A percentile compares a stretch with the other conserved stretches of the same genome.
Evolutionary conservation across 1,139 yeast genomes (phyloP).

Genomic region (Yamadazyma dushanensis): DNA sequence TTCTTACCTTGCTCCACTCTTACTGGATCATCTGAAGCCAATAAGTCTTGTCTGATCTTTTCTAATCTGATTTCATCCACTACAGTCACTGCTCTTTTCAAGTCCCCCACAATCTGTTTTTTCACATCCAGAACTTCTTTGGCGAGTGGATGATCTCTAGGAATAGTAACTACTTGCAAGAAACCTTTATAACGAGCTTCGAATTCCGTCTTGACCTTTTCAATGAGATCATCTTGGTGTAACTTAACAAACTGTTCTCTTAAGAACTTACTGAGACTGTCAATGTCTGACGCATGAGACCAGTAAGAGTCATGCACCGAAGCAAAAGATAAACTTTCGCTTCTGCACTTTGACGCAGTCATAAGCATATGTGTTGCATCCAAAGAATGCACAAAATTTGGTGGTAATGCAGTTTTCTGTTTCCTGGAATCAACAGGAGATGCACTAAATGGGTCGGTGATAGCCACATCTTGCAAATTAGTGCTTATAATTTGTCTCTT

Average conservation of each 20-base stretch:
- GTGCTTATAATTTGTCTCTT: conserved; percentile 68
- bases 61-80: conserved; percentile 78
- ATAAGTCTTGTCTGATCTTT: conserved; percentile 55
- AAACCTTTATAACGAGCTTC: conserved; percentile 75
- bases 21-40: conserved; percentile 53
- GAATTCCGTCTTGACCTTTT: conserved; percentile 73
- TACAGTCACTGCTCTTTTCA: conserved; percentile 61
- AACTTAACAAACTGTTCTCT: conserved; percentile 79
- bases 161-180: conserved; percentile 59
- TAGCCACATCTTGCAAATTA: conserved; percentile 77
- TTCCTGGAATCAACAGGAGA: conserved; percentile 84
- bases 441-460: conserved; percentile 80
- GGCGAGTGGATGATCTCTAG: conserved; percentile 55
- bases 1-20: conserved; percentile 52
- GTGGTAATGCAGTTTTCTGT: conserved; percentile 93
- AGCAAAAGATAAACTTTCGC: conserved; percentile 72
- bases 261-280: conserved; percentile 66
- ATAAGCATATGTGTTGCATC: conserved; percentile 97
- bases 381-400: conserved; percentile 90
- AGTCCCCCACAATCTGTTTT: conserved; percentile 44
- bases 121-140: conserved; percentile 51
- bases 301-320: conserved; percentile 98
- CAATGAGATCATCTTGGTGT: conserved; percentile 73
- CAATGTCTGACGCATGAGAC: conserved; percentile 93
- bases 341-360: conserved; percentile 81